Base-by-base conservation (phyloP, 345 rosid species). In the Dipteronia sinensis region DNA sequence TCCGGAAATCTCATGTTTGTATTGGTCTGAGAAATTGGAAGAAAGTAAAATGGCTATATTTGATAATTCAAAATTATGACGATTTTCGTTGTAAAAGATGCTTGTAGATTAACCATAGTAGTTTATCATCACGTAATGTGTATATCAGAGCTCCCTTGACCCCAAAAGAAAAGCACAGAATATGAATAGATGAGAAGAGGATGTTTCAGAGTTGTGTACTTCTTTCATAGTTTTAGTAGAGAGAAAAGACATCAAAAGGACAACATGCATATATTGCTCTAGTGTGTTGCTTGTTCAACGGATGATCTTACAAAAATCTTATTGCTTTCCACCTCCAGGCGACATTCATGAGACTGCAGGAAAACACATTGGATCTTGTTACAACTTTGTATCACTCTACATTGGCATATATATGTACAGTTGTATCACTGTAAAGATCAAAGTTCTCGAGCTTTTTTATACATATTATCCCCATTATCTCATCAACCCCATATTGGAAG, bases 401-500 rank as follows among this genome's bases (percentile, higher is more conserved):
- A 62, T 74, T 49, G 44, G 44, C 44, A 40, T 40, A 47, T 49
- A 31, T 15, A 65, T 67, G 23, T 46, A 23, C 19, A 10, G 15
- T 44, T 75, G 31, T 10, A 27, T 11, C 69, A 65, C 46, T 7
- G 22, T 34, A 53, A 3, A 38, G 66, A 65, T 66, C 55, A 15
- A 31, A 34, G 23, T 38, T 65, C 58, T 22, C 67, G 53, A 76
- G 49, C 73, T 49, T 13, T n/a, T 51, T 61, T 72, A 40, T 73
- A 63, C 75, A 55, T 27, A 27, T 46, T 44, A 69, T 46, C 73
- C 77, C 44, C 17, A 3, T 72, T 79, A 83, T 73, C 82, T 69
- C 71, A 81, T 67, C 79, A 83, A 63, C 17, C 88, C 86, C 79
- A 20, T 46, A 16, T 67, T n/a, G 11, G 86, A 82, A n/a, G 82